Evolutionary conservation across 2,329 filamentous ascomycete genomes (phyloP), one percentile per base, ranked within the genome.

Genomic region (Arachnopeziza araneosa): DNA sequence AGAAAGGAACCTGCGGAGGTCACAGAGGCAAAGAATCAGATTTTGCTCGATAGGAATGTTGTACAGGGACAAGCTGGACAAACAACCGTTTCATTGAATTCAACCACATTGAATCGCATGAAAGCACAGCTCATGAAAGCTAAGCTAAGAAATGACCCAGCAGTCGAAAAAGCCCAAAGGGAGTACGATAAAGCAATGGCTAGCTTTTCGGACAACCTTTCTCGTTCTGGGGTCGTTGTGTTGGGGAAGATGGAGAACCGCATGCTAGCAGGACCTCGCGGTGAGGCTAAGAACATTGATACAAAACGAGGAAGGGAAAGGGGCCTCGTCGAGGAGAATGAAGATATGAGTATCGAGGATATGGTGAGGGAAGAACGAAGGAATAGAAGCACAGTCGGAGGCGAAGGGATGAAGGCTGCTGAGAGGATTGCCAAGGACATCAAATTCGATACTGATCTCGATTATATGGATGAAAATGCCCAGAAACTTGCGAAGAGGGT

Each of bases 391-490:
- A 86, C 91, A 69, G 79, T 80, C 3, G 91, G 90, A 50, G 91
- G 91, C 57, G 93, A 97, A 71, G 90, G 90, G 1, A 80, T 87
- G 67, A 85, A 90, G 3, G 83, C 97, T 32, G 95, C 95, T 2
- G 93, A 98, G 73, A 86, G 93, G 61, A 99, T 99, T 67, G 91
- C 93, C 57, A 96, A 96, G 72, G 95, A 99, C 74, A 84, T 77
- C 54, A 96, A 93, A 71, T 99, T 96, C 72, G 88, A 91, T 77
- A 86, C 96, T 70, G 89, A 96, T 73, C 84, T 99, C 24, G 93
- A 99, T 57, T 99, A 99, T 76, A 89, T 98, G 81, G 93, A 99
- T 72, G 95, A 98, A 68, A 98, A 99, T 71, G 95, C 95, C 19
- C 83, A 86, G 56, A 96, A 93, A 75, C 85, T 99, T 14, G 93